Conservation (phyloP, 2,329 filamentous ascomycete genomes). For the Hypoxylon rubiginosum region DNA sequence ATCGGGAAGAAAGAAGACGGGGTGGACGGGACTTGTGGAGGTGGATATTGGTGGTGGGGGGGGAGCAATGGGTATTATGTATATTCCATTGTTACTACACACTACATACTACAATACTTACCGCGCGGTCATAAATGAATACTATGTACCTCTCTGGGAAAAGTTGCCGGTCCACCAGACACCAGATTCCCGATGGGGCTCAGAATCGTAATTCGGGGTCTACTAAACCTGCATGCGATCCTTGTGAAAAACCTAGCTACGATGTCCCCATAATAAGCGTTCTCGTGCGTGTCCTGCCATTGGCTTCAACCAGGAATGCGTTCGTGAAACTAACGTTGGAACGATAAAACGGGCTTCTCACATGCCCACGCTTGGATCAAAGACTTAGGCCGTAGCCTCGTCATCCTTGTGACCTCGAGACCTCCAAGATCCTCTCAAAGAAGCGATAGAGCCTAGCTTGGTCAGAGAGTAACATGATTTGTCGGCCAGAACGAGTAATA, state of each 20-base stretch:
- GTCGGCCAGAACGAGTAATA: slow-evolving; percentile 27
- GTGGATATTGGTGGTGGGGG: slow-evolving; percentile 41
- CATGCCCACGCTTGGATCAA: slow-evolving; percentile 40
- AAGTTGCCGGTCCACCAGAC: slow-evolving; percentile 41
- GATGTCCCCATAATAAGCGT: slow-evolving; percentile 41
- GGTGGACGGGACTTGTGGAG: slow-evolving; percentile 43
- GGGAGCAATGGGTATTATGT: slow-evolving; percentile 37
- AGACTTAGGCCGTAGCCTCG: slow-evolving; percentile 39
- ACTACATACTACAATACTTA: not conserved
- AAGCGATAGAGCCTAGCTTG: slow-evolving; percentile 16
- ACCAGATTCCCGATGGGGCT: slow-evolving; percentile 44
- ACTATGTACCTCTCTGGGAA: slow-evolving; percentile 36
- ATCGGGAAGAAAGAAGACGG: slow-evolving; percentile 34
- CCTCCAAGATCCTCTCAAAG: slow-evolving; percentile 23
- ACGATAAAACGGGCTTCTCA: slow-evolving; percentile 39
- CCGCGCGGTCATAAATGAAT: slow-evolving; percentile 39
- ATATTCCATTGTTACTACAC: slow-evolving; percentile 31
- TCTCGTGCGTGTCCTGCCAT: slow-evolving; percentile 38
- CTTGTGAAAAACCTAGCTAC: slow-evolving; percentile 42
- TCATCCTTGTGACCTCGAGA: slow-evolving; percentile 42
- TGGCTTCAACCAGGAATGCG: slow-evolving; percentile 38
- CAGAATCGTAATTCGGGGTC: slow-evolving; percentile 41
- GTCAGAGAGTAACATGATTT: slow-evolving; percentile 26
- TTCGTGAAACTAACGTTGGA: slow-evolving; percentile 43
- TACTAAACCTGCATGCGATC: slow-evolving; percentile 42